Conservation (phyloP, 371 early-diverging fungal species). For the Encephalitozoon hellem region DNA sequence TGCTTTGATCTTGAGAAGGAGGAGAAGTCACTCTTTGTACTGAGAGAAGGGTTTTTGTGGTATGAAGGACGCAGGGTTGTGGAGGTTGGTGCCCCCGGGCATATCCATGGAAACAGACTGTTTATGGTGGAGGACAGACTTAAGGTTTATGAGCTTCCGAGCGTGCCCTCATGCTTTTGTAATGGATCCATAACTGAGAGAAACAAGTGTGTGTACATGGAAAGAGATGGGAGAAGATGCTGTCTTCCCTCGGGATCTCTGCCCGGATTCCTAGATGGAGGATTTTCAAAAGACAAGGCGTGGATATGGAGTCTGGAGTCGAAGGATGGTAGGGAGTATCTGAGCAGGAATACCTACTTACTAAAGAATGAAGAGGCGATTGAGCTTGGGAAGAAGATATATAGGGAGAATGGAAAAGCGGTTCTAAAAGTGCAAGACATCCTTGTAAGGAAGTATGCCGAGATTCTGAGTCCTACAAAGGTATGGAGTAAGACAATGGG, state of each 20-base stretch:
- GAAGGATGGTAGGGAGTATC: background rate
- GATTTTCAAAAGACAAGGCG: background rate
- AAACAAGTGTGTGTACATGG: background rate
- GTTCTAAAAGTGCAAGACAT: background rate
- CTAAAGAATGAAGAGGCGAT: background rate
- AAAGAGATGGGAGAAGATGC: background rate
- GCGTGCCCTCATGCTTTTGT: background rate
- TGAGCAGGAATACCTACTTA: background rate
- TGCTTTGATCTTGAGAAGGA: background rate
- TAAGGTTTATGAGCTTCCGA: background rate
- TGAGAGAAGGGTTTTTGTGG: background rate
- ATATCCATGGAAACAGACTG: background rate
- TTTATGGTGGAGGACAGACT: background rate
- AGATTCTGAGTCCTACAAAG: background rate
- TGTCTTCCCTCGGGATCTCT: background rate
- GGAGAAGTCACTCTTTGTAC: background rate
- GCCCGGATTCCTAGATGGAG: background rate
- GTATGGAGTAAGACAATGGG: background rate
- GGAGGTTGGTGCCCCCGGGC: background rate
- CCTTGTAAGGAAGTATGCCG: background rate
- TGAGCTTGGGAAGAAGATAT: background rate
- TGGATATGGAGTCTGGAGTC: background rate
- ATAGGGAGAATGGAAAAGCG: background rate
- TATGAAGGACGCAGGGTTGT: background rate
- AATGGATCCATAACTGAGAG: background rate